phyloP scores from a whole-genome alignment of 192 early-diverging fungal genomes.

The Nowakowskiella sp. region DNA sequence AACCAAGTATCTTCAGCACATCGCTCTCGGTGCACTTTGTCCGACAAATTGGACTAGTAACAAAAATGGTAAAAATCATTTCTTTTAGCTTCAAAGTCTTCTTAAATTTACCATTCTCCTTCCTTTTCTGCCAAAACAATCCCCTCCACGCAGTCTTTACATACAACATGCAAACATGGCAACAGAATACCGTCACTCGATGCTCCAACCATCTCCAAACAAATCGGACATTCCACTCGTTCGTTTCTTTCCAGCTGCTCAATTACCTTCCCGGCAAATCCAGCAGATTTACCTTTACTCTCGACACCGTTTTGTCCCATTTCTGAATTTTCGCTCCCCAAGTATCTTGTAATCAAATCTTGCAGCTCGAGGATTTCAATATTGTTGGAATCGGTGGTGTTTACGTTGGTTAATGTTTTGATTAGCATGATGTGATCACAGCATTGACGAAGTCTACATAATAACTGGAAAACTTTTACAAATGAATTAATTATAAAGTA shows the following conservation, averaged over 20 bases:
- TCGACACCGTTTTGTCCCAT: too few relatives aligned
- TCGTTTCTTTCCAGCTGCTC: constrained; percentile 1
- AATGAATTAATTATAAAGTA: too few relatives aligned
- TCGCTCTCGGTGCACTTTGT: constrained; percentile 10
- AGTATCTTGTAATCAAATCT: not conserved
- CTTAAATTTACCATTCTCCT: constrained; percentile 12
- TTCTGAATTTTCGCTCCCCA: not conserved
- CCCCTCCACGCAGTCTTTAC: constrained; percentile 16
- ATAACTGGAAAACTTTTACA: constrained; percentile 10
- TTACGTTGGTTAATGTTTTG: constrained; percentile 5
- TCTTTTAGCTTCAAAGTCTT: not conserved
- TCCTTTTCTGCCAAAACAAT: constrained; percentile 13
- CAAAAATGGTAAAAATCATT: not conserved
- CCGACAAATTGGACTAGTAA: constrained; percentile 22
- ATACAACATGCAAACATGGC: constrained; percentile 28
- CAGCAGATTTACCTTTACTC: not conserved
- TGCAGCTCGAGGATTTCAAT: not conserved
- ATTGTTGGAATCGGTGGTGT: not conserved
- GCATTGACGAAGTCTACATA: constrained; percentile 12
- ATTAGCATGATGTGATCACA: constrained; percentile 23
- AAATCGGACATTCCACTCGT: constrained; percentile 23
- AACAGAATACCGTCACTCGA: constrained; percentile 7
- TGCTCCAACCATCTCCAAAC: constrained; percentile 27
- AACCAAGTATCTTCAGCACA: constrained; percentile 18
- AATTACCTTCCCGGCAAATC: constrained; percentile 3